phyloP scores from a whole-genome alignment of 192 early-diverging fungal genomes.

The Geosiphon pyriformis region DNA sequence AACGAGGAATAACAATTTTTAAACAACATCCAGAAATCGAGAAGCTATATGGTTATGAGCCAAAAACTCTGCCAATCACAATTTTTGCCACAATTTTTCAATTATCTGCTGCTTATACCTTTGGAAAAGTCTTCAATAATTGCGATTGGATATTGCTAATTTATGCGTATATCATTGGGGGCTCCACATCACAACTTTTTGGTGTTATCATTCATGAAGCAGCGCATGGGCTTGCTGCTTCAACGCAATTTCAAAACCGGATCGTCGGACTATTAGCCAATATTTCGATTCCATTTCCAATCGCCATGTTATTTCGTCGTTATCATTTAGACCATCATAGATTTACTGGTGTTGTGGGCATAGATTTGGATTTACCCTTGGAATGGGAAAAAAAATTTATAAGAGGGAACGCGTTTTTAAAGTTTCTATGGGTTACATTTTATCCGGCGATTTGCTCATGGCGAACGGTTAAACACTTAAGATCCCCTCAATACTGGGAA shows the following conservation, averaged over 20 bases:
- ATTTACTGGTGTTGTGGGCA: constrained; percentile 92
- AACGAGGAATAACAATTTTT: constrained; percentile 83
- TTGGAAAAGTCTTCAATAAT: constrained; percentile 59
- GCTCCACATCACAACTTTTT: constrained; percentile 70
- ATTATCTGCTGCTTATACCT: constrained; percentile 71
- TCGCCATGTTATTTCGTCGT: constrained; percentile 78
- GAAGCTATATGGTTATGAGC: constrained; percentile 77
- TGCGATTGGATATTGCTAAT: constrained; percentile 60
- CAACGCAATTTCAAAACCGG: constrained; percentile 70
- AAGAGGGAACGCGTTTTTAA: constrained; percentile 56
- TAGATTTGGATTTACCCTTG: constrained; percentile 90
- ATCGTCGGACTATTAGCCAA: constrained; percentile 79
- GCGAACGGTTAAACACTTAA: constrained; percentile 60
- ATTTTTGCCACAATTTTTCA: constrained; percentile 59
- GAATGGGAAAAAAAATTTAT: constrained; percentile 80
- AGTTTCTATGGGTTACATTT: constrained; percentile 74
- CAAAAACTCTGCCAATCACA: constrained; percentile 70
- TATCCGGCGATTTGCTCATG: constrained; percentile 83
- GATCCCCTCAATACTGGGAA: constrained; percentile 72
- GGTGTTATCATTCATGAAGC: constrained; percentile 92
- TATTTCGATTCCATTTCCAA: constrained; percentile 74
- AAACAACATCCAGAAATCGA: constrained; percentile 83
- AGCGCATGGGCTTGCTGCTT: constrained; percentile 76
- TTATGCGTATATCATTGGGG: constrained; percentile 77
- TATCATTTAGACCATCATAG: constrained; percentile 96